Conservation (phyloP, 1,284 basidiomycete species). For the Rhodotorula sp. region DNA sequence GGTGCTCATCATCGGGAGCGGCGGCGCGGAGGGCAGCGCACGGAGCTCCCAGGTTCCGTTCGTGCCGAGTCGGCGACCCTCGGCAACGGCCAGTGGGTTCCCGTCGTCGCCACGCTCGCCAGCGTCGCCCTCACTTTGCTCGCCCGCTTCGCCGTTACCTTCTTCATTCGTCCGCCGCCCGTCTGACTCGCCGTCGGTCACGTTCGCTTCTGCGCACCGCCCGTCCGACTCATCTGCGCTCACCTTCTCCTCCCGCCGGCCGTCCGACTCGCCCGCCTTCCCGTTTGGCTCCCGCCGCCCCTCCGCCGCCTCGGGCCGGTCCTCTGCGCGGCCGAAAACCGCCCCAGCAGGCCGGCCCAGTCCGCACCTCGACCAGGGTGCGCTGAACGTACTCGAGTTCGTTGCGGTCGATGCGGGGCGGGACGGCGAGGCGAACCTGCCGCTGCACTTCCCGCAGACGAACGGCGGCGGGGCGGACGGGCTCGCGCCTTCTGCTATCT, state of each 20-base stretch:
- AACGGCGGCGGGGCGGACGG: background rate
- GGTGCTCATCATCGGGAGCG: background rate
- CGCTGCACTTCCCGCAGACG: slow-evolving; percentile 8
- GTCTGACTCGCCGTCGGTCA: background rate
- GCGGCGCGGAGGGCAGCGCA: background rate
- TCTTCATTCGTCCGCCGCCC: background rate
- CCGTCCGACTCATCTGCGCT: background rate
- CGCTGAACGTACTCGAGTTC: slow-evolving; percentile 17
- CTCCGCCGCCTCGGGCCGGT: background rate
- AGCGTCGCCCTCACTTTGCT: background rate
- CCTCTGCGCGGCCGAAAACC: background rate
- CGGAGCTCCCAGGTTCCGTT: background rate
- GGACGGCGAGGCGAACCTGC: background rate
- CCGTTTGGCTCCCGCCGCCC: background rate
- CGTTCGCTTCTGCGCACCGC: background rate
- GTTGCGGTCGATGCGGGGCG: slow-evolving; percentile 2
- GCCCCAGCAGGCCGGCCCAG: background rate
- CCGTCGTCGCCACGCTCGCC: background rate
- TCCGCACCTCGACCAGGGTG: background rate
- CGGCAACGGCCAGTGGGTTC: background rate
- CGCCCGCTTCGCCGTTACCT: background rate
- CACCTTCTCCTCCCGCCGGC: background rate
- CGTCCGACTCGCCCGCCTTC: background rate
- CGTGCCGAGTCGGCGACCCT: too few relatives aligned
- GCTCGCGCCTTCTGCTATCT: background rate